Evolutionary conservation across 2,329 filamentous ascomycete genomes (phyloP).

Genomic region (Ophiocordyceps polyrhachis-furcata): DNA sequence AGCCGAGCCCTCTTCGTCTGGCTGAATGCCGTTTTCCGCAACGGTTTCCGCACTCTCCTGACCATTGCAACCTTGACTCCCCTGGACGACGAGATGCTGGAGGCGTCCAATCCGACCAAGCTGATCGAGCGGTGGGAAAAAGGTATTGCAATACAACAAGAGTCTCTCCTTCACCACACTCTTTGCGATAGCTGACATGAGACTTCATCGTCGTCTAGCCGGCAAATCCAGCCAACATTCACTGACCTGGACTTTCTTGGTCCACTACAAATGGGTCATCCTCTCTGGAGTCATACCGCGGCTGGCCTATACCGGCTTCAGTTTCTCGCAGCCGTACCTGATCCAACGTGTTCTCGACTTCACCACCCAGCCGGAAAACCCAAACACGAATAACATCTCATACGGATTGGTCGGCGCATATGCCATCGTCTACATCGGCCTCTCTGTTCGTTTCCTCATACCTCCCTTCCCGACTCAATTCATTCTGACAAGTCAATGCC

Average conservation of each 20-base stretch:
- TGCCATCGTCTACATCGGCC: slow-evolving; percentile 18
- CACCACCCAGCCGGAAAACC: slow-evolving; percentile 7
- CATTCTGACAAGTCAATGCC: too few relatives aligned
- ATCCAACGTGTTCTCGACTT: slow-evolving; percentile 16
- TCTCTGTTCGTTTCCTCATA: slow-evolving; percentile 13
- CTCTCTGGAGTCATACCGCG: slow-evolving; percentile 15
- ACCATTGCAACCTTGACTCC: slow-evolving; percentile 5
- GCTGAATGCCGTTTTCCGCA: slow-evolving; percentile 11
- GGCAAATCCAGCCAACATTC: slow-evolving; percentile 7
- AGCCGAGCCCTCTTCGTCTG: slow-evolving; percentile 14
- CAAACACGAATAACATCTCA: slow-evolving; percentile 11
- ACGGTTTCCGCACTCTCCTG: slow-evolving; percentile 9
- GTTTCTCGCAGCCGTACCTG: slow-evolving; percentile 24
- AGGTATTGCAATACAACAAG: slow-evolving; percentile 1
- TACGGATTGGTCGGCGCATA: slow-evolving; percentile 21
- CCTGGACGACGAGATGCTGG: slow-evolving; percentile 5
- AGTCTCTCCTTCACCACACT: too few relatives aligned
- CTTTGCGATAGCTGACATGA: neutral
- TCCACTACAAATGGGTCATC: slow-evolving; percentile 10
- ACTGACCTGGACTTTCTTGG: slow-evolving; percentile 7
- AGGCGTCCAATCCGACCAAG: slow-evolving; percentile 3
- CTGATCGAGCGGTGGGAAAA: slow-evolving; percentile 4
- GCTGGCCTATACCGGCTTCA: slow-evolving; percentile 17
- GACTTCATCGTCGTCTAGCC: slow-evolving; percentile 1
- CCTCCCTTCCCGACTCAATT: neutral